Evolutionary conservation across 2,329 filamentous ascomycete species (phyloP), one percentile per base, ranked within the genome.

Genomic region (Metarhizium anisopliae): DNA sequence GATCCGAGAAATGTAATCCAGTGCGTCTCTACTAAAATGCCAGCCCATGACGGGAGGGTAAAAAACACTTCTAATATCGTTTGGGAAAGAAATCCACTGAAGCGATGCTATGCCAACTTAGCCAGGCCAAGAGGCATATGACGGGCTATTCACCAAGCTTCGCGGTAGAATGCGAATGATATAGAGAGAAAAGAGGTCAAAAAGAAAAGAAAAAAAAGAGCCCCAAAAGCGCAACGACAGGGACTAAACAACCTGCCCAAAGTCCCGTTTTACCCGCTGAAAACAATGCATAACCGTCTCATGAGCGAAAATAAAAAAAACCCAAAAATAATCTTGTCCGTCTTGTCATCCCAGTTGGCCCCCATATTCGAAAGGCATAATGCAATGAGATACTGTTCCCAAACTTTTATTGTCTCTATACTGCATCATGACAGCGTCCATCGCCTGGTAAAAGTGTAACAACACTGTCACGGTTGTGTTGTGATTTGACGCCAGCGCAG

Each of bases 271-370:
- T 68, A 63, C 64, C 67, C 69, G 68, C 68, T 70, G 60, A 67
- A 63, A 60, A 62, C 62, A 67, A 73, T 73, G 71, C 70, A 71
- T 67, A 70, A 61, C 62, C 62, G 62, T 63, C 55, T 70, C 68
- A 58, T 71, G 58, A 68, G 59, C 11, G 13, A 30, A 20, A 51
- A 45, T 25, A 25, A 7, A 43, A 7, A 7, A 43, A 36, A 32
- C 6, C 16, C 14, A n/a, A 32, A 49, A 56, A 40, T 51, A 11
- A 8, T 47, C 45, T 43, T 29, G 20, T n/a, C 25, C 40, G 16
- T 45, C n/a, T 45, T 18, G 35, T 30, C 29, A 40, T 8, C 52
- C 54, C 43, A 61, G 58, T 60, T 40, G 59, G 25, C 61, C 58
- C 62, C 60, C 52, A 60, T 53, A 51, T 58, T 61, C 54, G 62